These are phyloP conservation scores for Clarireedia paspali DNA, from an alignment of 2,329 filamentous ascomycete species.

Conservation along the genomic window DNA sequence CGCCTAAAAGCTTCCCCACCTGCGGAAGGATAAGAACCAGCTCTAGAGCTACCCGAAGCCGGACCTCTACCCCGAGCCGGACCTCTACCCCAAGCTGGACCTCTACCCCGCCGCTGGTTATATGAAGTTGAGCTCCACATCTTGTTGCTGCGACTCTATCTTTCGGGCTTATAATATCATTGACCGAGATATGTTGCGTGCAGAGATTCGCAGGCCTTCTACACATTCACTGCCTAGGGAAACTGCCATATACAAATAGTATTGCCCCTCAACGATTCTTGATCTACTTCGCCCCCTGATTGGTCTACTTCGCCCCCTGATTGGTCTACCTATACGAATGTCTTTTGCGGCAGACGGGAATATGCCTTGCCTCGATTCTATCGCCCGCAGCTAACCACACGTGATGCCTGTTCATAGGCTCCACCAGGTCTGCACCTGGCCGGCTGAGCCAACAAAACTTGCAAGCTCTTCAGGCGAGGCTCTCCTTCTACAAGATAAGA, in stretches of 20 bases:
- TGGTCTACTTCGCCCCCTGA: not conserved
- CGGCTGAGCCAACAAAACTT: not conserved
- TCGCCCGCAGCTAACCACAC: not conserved
- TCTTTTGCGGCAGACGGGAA: too few relatives aligned
- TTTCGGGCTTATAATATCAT: not conserved
- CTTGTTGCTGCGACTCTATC: not conserved
- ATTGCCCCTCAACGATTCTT: too few relatives aligned
- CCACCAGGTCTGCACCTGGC: not conserved
- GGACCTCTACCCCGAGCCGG: not conserved
- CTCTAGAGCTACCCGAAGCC: not conserved
- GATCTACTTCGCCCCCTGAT: not conserved
- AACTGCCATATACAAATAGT: too few relatives aligned
- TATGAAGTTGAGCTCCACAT: not conserved
- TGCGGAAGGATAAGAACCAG: not conserved
- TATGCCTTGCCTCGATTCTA: too few relatives aligned
- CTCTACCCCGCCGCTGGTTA: not conserved
- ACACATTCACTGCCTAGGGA: too few relatives aligned
- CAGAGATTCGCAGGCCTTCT: not conserved
- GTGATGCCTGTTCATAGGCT: not conserved
- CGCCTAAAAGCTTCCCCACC: not conserved
- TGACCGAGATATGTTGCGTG: not conserved
- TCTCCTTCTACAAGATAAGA: not conserved
- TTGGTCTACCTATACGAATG: not conserved
- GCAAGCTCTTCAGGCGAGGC: not conserved
- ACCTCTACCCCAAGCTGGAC: not conserved